These are phyloP conservation scores for Microsporum ferrugineum DNA, from an alignment of 2,329 filamentous ascomycete genomes.

Conservation along the genomic window DNA sequence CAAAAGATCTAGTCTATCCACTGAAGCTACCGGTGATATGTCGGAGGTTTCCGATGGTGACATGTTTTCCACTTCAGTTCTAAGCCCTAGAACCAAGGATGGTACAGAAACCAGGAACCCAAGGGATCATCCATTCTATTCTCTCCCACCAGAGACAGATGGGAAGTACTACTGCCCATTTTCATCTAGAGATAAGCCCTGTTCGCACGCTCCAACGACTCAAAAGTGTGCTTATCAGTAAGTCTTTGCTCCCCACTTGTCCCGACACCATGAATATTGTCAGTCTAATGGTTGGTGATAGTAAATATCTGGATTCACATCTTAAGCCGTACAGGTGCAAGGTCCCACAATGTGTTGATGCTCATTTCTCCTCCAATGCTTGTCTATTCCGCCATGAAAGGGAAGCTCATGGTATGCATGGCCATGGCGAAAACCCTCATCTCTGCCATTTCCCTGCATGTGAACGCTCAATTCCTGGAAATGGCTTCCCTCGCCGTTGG, in stretches of 20 bases:
- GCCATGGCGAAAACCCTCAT: slow-evolving; percentile 84
- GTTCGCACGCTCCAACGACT: slow-evolving; percentile 85
- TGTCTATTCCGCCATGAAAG: slow-evolving; percentile 90
- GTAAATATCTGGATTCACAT: slow-evolving; percentile 96
- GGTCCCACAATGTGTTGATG: slow-evolving; percentile 66
- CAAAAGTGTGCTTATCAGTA: slow-evolving; percentile 99
- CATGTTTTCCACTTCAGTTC: slow-evolving; percentile 12
- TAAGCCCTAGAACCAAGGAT: slow-evolving; percentile 30
- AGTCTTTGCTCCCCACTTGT: slow-evolving; percentile 29
- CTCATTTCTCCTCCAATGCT: slow-evolving; percentile 87
- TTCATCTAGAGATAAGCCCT: slow-evolving; percentile 54
- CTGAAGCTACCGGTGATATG: neutral
- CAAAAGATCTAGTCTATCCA: slow-evolving; percentile 20
- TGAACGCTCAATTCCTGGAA: slow-evolving; percentile 67
- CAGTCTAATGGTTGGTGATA: slow-evolving; percentile 30
- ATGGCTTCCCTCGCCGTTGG: slow-evolving; percentile 90
- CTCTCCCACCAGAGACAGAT: slow-evolving; percentile 43
- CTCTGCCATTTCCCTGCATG: slow-evolving; percentile 80
- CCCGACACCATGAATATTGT: neutral
- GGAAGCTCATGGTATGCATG: slow-evolving; percentile 90
- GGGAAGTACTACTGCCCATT: slow-evolving; percentile 91
- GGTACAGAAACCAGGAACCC: slow-evolving; percentile 28
- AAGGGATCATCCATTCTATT: slow-evolving; percentile 34
- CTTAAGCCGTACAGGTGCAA: slow-evolving; percentile 95
- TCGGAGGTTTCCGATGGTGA: slow-evolving; percentile 1